phyloP scores from a whole-genome alignment of 2,329 filamentous ascomycete genomes.

The Penicillium sp. region DNA sequence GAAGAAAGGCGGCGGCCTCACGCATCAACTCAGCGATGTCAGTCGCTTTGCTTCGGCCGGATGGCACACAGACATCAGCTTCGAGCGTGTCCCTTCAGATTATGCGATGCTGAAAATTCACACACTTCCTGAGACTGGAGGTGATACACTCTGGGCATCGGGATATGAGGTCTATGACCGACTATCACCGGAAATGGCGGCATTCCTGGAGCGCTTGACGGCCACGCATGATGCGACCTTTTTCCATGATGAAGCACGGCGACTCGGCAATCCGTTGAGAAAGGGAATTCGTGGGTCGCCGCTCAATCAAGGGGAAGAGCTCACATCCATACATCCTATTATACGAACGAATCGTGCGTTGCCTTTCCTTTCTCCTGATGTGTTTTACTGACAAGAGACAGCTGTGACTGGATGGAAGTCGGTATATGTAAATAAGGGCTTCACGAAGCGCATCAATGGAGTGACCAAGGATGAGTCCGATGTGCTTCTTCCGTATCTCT shows the following conservation, averaged over 20 bases:
- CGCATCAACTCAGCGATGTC: constrained; percentile 39
- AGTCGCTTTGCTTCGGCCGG: constrained; percentile 50
- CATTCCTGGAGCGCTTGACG: constrained; percentile 64
- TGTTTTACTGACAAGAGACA: not conserved
- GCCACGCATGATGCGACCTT: constrained; percentile 62
- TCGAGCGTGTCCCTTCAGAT: constrained; percentile 67
- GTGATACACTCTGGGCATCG: constrained; percentile 70
- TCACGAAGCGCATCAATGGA: constrained; percentile 50
- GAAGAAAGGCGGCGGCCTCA: constrained; percentile 48
- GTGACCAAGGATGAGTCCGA: constrained; percentile 51
- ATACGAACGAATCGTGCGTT: constrained; percentile 60
- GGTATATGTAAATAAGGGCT: constrained; percentile 53
- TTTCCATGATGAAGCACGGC: constrained; percentile 50
- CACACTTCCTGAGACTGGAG: constrained; percentile 60
- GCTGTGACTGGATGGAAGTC: constrained; percentile 67
- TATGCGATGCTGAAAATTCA: constrained; percentile 65
- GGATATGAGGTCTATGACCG: constrained; percentile 71
- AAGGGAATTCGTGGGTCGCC: constrained; percentile 57
- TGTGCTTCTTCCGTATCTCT: constrained; percentile 50
- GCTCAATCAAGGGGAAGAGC: constrained; percentile 57
- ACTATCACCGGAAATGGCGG: constrained; percentile 59
- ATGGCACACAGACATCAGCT: constrained; percentile 67
- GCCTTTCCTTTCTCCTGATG: not conserved
- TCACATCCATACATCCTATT: constrained; percentile 61
- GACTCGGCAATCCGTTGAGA: constrained; percentile 41